Percentiles rank a stretch among this genome's conserved stretches.
phyloP scores from a whole-genome alignment of 169 alveolate genomes.

The Eimeria necatrix region DNA sequence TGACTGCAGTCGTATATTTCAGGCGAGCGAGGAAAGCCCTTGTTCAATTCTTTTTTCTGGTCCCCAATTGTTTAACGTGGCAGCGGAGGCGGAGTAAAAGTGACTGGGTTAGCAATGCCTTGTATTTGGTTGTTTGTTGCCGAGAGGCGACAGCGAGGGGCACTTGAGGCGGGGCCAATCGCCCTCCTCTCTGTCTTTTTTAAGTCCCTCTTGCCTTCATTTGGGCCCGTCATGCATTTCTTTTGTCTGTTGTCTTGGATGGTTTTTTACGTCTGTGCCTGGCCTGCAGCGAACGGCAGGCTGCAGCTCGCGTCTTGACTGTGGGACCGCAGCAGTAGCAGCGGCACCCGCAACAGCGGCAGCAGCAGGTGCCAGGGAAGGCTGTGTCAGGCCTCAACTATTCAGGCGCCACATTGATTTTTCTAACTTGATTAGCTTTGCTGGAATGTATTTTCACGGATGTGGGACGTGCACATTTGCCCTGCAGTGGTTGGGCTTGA shows the following conservation, averaged over 20 bases:
- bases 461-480: conserved; percentile 69
- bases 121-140: conserved; percentile 15
- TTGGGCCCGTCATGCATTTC: background rate
- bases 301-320: background rate
- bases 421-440: conserved; percentile 43
- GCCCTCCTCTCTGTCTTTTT: background rate
- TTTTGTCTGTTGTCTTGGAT: conserved; percentile 50
- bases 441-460: conserved; percentile 51
- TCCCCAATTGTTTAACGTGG: conserved; percentile 62
- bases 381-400: conserved; percentile 6
- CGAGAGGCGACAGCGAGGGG: background rate
- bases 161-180: background rate
- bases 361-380: background rate
- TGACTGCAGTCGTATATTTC: conserved; percentile 20
- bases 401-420: conserved; percentile 30
- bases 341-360: conserved; percentile 59
- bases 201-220: background rate
- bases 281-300: conserved; percentile 1
- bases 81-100: conserved; percentile 32
- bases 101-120: background rate
- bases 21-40: conserved; percentile 52
- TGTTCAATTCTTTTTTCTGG: conserved; percentile 57
- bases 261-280: conserved; percentile 59
- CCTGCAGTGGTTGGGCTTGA: conserved; percentile 30
- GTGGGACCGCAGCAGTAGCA: background rate